Percentiles rank a stretch among this genome's conserved stretches.
phyloP scores from a whole-genome alignment of 2,329 filamentous ascomycete genomes.

The Penicillium sp. region DNA sequence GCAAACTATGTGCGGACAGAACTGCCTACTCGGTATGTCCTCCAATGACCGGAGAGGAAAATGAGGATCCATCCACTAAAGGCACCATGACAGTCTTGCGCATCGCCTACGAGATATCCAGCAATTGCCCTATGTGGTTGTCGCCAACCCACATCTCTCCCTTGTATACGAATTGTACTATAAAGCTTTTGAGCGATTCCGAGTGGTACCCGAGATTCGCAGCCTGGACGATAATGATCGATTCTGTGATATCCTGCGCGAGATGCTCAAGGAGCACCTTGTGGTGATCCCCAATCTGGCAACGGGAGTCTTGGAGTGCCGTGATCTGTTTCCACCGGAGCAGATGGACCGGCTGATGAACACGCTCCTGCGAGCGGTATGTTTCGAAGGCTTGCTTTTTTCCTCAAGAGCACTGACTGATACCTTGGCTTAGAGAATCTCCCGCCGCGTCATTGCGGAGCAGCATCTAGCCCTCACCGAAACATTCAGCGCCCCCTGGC shows the following conservation, averaged over 20 bases:
- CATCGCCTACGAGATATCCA: constrained; percentile 97
- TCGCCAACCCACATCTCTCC: constrained; percentile 90
- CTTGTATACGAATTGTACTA: constrained; percentile 97
- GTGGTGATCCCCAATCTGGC: constrained; percentile 90
- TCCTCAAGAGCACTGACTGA: constrained; percentile 4
- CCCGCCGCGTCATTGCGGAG: constrained; percentile 91
- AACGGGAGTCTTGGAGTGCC: constrained; percentile 89
- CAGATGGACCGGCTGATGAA: constrained; percentile 95
- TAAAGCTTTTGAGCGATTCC: constrained; percentile 86
- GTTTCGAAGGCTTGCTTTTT: constrained; percentile 22
- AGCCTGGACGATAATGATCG: constrained; percentile 82
- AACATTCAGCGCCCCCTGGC: constrained; percentile 85
- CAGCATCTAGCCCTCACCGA: constrained; percentile 94
- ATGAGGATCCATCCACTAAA: not conserved
- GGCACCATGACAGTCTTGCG: constrained; percentile 58
- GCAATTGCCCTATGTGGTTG: constrained; percentile 87
- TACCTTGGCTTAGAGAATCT: constrained; percentile 64
- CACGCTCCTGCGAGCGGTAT: constrained; percentile 78
- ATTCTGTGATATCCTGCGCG: constrained; percentile 73
- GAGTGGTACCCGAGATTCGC: constrained; percentile 76
- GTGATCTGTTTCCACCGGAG: constrained; percentile 70
- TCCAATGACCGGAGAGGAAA: not conserved
- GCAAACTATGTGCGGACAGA: constrained; percentile 97
- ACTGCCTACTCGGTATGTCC: constrained; percentile 68
- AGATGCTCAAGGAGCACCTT: constrained; percentile 79